Evolutionary conservation across 306 rosid genomes (phyloP), one percentile per base, ranked within the genome.

Genomic region (Hippophae tibetana): DNA sequence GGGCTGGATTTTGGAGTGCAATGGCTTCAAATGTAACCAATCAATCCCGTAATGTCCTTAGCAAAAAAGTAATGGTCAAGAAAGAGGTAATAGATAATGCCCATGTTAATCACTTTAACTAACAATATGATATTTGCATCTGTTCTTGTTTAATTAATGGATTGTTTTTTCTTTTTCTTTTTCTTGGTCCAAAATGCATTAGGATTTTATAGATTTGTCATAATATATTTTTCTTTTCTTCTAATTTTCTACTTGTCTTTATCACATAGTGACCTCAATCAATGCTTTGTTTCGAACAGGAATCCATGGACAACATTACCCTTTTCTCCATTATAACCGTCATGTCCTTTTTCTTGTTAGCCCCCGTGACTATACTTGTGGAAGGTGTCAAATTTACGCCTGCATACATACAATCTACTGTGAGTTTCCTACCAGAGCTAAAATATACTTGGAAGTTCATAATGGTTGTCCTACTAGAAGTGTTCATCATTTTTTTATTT

Each of bases 1-100:
- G 97, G 98, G 82, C 76, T 62, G 96, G 99, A 60, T 92, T 92
- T 84, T 85, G 77, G 88, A 92, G 90, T 73, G 99, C 99, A 42
- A 92, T 92, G 99, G 99, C 96, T 61, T 92, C 99, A 73, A 93
- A 93, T 79, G 64, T 88, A 85, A 49, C 97, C 8, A 88, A 88
- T 68, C 99, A 93, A 64, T 93, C 89, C 59, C 99, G 97, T 59
- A 93, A 93, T 60, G 99, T 93, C 59, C 99, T 93, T 52, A 93
- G 99, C 86, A 93, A 93, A 75, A 88, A 86, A 62, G 77, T 93
- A 77, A 88, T 93, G 99, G 82, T 81, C 63, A 93, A 86, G 61
- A 69, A 79, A 67, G 95, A 88, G 84, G 96, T 74, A 58, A 43
- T 64, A 8, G 46, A 12, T 8, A 8, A 5, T 64, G 42, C 66